These are phyloP conservation scores for Ceratocystis eucalypticola DNA, from an alignment of 2,329 filamentous ascomycete species.

Conservation along the genomic window DNA sequence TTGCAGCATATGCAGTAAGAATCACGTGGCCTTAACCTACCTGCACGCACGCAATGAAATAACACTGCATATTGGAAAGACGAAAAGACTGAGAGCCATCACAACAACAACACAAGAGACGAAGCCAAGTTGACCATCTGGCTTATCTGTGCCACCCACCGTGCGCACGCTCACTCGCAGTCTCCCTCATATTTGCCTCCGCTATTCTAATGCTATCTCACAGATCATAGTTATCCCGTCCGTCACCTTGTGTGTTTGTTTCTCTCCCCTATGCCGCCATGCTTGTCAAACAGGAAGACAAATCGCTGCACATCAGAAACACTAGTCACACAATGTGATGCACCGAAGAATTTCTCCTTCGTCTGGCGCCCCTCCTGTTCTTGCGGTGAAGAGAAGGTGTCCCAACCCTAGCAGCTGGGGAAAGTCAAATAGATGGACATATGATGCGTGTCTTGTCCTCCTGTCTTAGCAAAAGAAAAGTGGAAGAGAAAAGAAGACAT, in stretches of 20 bases:
- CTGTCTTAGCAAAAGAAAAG: not conserved
- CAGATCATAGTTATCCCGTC: no score
- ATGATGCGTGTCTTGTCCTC: not conserved
- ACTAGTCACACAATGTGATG: conserved; percentile 6
- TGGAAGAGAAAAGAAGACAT: not conserved
- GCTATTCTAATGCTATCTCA: no score
- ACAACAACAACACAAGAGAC: not conserved
- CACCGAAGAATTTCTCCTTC: not conserved
- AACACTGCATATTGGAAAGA: not conserved
- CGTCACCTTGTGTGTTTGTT: not conserved
- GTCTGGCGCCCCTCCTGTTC: not conserved
- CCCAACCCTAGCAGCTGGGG: not conserved
- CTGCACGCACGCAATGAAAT: not conserved
- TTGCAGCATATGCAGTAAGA: not conserved
- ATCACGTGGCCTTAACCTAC: not conserved
- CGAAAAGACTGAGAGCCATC: not conserved
- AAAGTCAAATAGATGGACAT: no score
- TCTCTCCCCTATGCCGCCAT: not conserved
- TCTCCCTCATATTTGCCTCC: no score
- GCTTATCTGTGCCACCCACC: not conserved
- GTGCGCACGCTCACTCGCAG: no score
- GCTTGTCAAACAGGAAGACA: not conserved
- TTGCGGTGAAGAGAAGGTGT: not conserved
- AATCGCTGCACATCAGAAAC: not conserved
- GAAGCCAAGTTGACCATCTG: not conserved